Evolutionary conservation across 805 yeast genomes (phyloP), one percentile per base, ranked within the genome.

Genomic region (Kurtzmaniella fragi): DNA sequence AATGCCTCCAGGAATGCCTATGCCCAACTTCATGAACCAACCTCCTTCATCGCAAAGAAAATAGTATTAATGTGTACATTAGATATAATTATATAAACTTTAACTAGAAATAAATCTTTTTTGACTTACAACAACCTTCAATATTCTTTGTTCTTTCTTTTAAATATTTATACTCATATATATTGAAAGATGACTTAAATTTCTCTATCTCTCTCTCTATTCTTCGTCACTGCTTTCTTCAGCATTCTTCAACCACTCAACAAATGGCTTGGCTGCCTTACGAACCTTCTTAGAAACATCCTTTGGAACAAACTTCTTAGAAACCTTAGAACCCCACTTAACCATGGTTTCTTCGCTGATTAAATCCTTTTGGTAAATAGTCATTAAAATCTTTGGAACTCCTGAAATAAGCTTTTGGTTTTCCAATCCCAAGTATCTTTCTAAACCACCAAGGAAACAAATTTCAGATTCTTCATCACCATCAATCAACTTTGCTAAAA

Each of bases 171-270:
- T 20, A 20, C 25, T 20, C 25, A 20, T 20, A 20, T 20, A 20
- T 20, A 20, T 20, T 20, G 25, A 20, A 20, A 20, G 25, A 20
- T 20, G 8, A 5, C 5, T 5, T 20, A 20, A 5, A 5, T 20
- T 8, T 5, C 25, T 5, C 25, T 5, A 20, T 15, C n/a, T 17
- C 28, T 23, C n/a, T 14, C 12, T 30, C 25, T 72, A 78, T 48
- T 80, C 87, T 35, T 78, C 83, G 49, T 79, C 85, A 48, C 75
- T 74, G 47, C 82, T 91, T 59, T 80, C 83, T 51, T 88, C 96
- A 44, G 99, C 98, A 63, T 85, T 90, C 58, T 88, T 82, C 50
- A 93, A 78, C 99, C 99, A 93, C 49, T 84, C 80, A 47, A 93
- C 70, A 68, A 93, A 93, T 25, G 98, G 95, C 67, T 89, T 90